A percentile compares a stretch with the other conserved stretches of the same genome.
Conservation (phyloP, 1,284 basidiomycete species). For the Tremellales sp. region DNA sequence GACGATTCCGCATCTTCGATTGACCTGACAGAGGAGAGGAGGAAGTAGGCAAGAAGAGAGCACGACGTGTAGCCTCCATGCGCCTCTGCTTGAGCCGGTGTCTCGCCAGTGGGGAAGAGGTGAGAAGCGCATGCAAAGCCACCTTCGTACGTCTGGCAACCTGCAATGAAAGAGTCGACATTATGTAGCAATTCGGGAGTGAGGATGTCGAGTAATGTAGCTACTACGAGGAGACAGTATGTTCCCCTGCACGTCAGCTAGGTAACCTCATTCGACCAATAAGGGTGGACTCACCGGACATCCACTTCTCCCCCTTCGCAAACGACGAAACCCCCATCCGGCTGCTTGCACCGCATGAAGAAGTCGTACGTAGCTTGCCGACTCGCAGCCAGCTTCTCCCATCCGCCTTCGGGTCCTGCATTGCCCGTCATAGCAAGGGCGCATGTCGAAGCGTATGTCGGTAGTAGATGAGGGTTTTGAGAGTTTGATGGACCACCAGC, state of each 20-base stretch:
- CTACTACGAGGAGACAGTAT: slow-evolving; percentile 70
- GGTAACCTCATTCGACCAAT: background rate
- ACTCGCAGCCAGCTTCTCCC: slow-evolving; percentile 67
- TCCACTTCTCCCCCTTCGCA: slow-evolving; percentile 87
- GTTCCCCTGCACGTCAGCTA: slow-evolving; percentile 56
- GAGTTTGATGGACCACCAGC: slow-evolving; percentile 72
- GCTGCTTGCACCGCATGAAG: slow-evolving; percentile 88
- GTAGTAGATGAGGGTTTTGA: slow-evolving; percentile 80
- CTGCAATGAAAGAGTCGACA: slow-evolving; percentile 51
- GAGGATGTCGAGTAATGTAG: slow-evolving; percentile 69
- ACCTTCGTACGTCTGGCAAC: slow-evolving; percentile 96
- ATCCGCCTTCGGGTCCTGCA: slow-evolving; percentile 59
- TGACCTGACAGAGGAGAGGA: slow-evolving; percentile 52
- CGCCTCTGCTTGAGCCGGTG: slow-evolving; percentile 71
- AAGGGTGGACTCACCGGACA: slow-evolving; percentile 60
- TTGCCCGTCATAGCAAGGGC: slow-evolving; percentile 76
- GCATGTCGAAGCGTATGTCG: slow-evolving; percentile 85
- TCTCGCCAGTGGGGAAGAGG: slow-evolving; percentile 37
- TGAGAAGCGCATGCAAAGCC: slow-evolving; percentile 79
- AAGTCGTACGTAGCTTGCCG: slow-evolving; percentile 77
- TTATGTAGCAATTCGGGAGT: slow-evolving; percentile 75
- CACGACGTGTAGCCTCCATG: slow-evolving; percentile 98
- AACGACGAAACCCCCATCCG: slow-evolving; percentile 91
- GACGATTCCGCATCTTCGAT: slow-evolving; percentile 8
- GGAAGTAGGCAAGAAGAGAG: slow-evolving; percentile 75